These are phyloP conservation scores for Gautieria morchelliformis DNA, from an alignment of 768 basidiomycete species.

Conservation along the genomic window DNA sequence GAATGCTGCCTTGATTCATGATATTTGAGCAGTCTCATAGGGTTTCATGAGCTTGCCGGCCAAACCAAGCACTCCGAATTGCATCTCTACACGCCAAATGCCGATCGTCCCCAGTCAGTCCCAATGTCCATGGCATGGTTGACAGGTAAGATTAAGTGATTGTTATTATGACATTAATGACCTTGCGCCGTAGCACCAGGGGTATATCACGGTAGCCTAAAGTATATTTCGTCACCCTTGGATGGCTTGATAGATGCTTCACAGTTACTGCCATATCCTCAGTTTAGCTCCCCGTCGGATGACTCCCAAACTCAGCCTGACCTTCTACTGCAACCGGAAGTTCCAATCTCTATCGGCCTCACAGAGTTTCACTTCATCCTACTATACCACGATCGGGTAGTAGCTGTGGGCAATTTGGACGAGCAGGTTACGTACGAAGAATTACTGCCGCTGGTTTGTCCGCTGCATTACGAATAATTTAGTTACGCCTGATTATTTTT, in stretches of 20 bases:
- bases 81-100: conserved; percentile 65
- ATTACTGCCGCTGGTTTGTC: conserved; percentile 61
- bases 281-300: conserved; percentile 22
- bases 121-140: conserved; percentile 84
- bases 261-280: conserved; percentile 71
- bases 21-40: conserved; percentile 33
- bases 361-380: conserved; percentile 92
- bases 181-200: conserved; percentile 52
- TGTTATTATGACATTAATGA: background rate
- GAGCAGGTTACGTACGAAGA: conserved; percentile 83
- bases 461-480: background rate
- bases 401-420: conserved; percentile 70
- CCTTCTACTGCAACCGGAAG: conserved; percentile 20
- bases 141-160: conserved; percentile 45
- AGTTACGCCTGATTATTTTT: background rate
- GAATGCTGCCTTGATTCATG: conserved; percentile 9
- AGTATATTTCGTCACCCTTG: conserved; percentile 47
- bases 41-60: conserved; percentile 87
- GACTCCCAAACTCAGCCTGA: conserved; percentile 22
- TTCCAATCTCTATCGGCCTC: conserved; percentile 69
- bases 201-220: conserved; percentile 76
- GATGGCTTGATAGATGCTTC: conserved; percentile 74
- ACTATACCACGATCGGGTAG: conserved; percentile 68
- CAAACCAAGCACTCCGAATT: conserved; percentile 66
- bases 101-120: conserved; percentile 58